A percentile compares a stretch with the other conserved stretches of the same genome.
phyloP scores from a whole-genome alignment of 2,329 filamentous ascomycete species.

The Fusarium albidum region DNA sequence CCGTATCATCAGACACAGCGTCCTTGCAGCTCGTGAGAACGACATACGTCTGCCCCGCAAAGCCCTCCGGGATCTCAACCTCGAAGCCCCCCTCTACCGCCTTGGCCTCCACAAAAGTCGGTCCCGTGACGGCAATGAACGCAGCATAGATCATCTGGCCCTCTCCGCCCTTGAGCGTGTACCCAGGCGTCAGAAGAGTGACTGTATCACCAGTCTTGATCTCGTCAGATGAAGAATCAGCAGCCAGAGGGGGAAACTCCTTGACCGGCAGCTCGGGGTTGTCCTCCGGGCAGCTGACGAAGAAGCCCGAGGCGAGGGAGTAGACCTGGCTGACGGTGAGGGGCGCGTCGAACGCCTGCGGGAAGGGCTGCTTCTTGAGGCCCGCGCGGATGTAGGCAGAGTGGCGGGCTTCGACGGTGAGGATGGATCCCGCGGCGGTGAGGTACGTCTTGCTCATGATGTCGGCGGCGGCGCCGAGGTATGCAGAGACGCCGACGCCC shows the following conservation, averaged over 20 bases:
- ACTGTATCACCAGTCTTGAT: slow-evolving; percentile 38
- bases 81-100: slow-evolving; percentile 35
- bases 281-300: slow-evolving; percentile 61
- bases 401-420: slow-evolving; percentile 70
- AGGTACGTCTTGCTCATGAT: slow-evolving; percentile 68
- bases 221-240: slow-evolving; percentile 38
- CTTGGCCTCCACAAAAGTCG: slow-evolving; percentile 31
- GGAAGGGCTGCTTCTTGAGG: slow-evolving; percentile 59
- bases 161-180: slow-evolving; percentile 37
- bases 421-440: slow-evolving; percentile 67
- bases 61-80: slow-evolving; percentile 39
- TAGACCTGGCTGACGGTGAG: slow-evolving; percentile 67
- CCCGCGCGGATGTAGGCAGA: slow-evolving; percentile 64
- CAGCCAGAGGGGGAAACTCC: slow-evolving; percentile 61
- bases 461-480: slow-evolving; percentile 68
- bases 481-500: slow-evolving; percentile 70
- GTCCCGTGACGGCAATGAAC: slow-evolving; percentile 44
- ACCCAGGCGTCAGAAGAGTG: slow-evolving; percentile 38
- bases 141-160: slow-evolving; percentile 43
- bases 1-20: slow-evolving; percentile 46
- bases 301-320: slow-evolving; percentile 71
- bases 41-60: slow-evolving; percentile 51
- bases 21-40: slow-evolving; percentile 49
- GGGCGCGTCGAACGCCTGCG: slow-evolving; percentile 68
- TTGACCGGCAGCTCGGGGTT: slow-evolving; percentile 67